A percentile compares a stretch with the other conserved stretches of the same genome.
These are phyloP conservation scores for Phytophthora constricta DNA, from an alignment of 352 stramenopile species.

Conservation along the genomic window DNA sequence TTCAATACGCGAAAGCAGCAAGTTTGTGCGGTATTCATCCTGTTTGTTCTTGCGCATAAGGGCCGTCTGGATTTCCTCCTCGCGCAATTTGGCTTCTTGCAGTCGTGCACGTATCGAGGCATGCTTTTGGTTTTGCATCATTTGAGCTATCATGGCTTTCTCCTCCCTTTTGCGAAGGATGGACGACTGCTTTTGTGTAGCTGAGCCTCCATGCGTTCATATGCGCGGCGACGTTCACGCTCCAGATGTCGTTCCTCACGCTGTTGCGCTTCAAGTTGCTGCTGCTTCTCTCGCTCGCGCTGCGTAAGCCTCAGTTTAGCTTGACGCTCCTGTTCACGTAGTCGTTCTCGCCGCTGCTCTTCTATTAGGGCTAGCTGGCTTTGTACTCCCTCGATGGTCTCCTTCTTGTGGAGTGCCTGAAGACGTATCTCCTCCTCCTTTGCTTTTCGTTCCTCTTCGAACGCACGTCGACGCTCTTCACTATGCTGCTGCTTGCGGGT, in stretches of 20 bases:
- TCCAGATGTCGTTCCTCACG: conserved; percentile 57
- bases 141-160: conserved; percentile 57
- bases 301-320: conserved; percentile 47
- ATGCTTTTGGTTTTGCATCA: conserved; percentile 63
- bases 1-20: conserved; percentile 70
- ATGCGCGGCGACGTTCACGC: conserved; percentile 56
- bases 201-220: conserved; percentile 71
- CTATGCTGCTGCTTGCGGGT: conserved; percentile 70
- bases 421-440: conserved; percentile 59
- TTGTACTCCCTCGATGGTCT: conserved; percentile 68
- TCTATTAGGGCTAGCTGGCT: conserved; percentile 64
- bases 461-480: conserved; percentile 54
- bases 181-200: conserved; percentile 47
- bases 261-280: conserved; percentile 55
- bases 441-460: conserved; percentile 51
- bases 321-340: conserved; percentile 60
- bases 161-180: conserved; percentile 57
- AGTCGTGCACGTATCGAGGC: conserved; percentile 53
- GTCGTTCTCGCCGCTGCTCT: conserved; percentile 51
- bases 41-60: conserved; percentile 65
- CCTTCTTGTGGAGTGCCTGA: conserved; percentile 60
- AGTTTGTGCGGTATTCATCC: conserved; percentile 62
- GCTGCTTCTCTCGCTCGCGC: conserved; percentile 58
- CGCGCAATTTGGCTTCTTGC: conserved; percentile 76
- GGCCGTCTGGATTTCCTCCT: conserved; percentile 79